Evolutionary conservation across 352 stramenopile genomes (phyloP).

Genomic region (Pilasporangium apinafurcum): DNA sequence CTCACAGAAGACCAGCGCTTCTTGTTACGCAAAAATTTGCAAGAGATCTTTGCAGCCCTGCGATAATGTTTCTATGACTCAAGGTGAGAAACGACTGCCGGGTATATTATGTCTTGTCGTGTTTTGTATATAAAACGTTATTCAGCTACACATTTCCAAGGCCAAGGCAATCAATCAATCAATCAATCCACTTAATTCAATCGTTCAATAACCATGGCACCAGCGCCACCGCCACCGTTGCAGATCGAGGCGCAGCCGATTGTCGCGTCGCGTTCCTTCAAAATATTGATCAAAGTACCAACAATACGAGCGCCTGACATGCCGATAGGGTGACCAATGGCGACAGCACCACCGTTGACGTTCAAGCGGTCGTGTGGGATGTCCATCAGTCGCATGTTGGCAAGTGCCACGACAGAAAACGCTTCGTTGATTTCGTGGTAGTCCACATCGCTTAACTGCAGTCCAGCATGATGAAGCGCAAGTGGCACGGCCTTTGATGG

Average conservation of each 20-base stretch:
- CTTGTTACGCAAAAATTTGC: slow-evolving; percentile 69
- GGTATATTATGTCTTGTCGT: background rate
- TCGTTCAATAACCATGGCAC: slow-evolving; percentile 94
- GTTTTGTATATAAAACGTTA: too few species aligned
- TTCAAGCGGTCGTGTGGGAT: slow-evolving; percentile 92
- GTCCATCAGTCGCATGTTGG: slow-evolving; percentile 93
- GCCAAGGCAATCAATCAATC: too few species aligned
- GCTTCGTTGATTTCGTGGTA: slow-evolving; percentile 99
- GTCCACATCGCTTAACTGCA: slow-evolving; percentile 92
- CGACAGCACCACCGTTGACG: slow-evolving; percentile 93
- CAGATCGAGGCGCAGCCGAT: slow-evolving; percentile 97
- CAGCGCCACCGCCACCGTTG: slow-evolving; percentile 97
- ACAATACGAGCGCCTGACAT: slow-evolving; percentile 93
- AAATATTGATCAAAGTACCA: slow-evolving; percentile 91
- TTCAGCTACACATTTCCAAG: too few species aligned
- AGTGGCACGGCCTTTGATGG: slow-evolving; percentile 92
- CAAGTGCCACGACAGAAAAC: slow-evolving; percentile 96
- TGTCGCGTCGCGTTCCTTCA: slow-evolving; percentile 93
- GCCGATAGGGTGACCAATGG: slow-evolving; percentile 79
- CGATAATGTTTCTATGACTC: slow-evolving; percentile 13
- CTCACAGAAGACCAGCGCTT: slow-evolving; percentile 84
- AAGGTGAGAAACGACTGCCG: background rate
- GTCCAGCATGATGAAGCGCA: slow-evolving; percentile 87
- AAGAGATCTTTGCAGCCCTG: slow-evolving; percentile 61
- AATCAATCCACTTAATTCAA: slow-evolving; percentile 66